Conservation (phyloP, 2,329 filamentous ascomycete genomes). For the Verticillium tricorpus region DNA sequence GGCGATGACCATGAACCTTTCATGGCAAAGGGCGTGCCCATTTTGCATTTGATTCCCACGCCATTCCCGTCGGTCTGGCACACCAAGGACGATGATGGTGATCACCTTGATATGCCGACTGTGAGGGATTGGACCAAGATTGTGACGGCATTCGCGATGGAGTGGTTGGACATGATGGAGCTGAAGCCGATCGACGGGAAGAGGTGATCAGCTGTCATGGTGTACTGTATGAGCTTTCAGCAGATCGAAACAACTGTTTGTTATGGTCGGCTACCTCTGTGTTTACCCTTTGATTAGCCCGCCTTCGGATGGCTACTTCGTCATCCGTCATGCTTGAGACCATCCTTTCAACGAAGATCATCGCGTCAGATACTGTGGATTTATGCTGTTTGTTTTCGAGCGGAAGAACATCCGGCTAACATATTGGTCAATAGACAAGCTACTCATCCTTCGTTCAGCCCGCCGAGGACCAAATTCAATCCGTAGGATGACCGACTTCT, state of each 20-base stretch:
- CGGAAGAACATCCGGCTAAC: too few species aligned
- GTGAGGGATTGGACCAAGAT: conserved; percentile 75
- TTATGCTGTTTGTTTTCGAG: too few species aligned
- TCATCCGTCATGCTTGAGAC: too few species aligned
- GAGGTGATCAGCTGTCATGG: neutral
- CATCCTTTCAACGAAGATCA: too few species aligned
- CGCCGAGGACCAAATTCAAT: too few species aligned
- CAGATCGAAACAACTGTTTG: neutral
- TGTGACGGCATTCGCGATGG: conserved; percentile 67
- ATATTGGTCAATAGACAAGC: too few species aligned
- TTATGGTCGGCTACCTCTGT: too few species aligned
- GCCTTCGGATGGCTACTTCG: too few species aligned
- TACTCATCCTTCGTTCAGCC: too few species aligned
- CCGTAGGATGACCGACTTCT: too few species aligned
- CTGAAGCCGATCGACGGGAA: conserved; percentile 19
- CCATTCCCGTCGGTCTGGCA: conserved; percentile 73
- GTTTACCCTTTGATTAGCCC: too few species aligned
- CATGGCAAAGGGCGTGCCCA: conserved; percentile 66
- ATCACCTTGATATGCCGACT: conserved; percentile 65
- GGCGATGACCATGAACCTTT: conserved; percentile 78
- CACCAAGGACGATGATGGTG: conserved; percentile 63
- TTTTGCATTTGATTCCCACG: conserved; percentile 71
- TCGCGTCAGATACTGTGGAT: too few species aligned
- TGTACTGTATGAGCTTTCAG: neutral
- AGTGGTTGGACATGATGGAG: conserved; percentile 69